phyloP scores from a whole-genome alignment of 2,329 filamentous ascomycete species.

The Monosporascus ibericus region DNA sequence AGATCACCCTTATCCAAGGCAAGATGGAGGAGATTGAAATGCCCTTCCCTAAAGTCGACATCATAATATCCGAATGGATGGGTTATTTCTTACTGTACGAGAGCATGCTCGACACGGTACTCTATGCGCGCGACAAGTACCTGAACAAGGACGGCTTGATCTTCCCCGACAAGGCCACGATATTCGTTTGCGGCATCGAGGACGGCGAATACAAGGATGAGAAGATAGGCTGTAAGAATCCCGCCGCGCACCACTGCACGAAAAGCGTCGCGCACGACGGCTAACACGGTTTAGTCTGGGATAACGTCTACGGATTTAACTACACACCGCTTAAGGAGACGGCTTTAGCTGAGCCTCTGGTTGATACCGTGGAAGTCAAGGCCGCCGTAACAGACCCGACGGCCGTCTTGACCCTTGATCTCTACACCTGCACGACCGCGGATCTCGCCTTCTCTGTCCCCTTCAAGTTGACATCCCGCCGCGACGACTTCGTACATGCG shows the following conservation, averaged over 20 bases:
- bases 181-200: conserved; percentile 94
- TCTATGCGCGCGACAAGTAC: conserved; percentile 93
- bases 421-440: conserved; percentile 79
- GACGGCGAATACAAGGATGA: conserved; percentile 99
- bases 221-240: conserved; percentile 88
- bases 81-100: conserved; percentile 98
- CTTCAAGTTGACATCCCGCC: conserved; percentile 70
- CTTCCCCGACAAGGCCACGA: conserved; percentile 98
- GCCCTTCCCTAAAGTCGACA: conserved; percentile 93
- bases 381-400: conserved; percentile 91
- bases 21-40: conserved; percentile 99
- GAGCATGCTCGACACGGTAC: conserved; percentile 96
- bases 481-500: conserved; percentile 93
- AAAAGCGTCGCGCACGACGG: not conserved
- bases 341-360: conserved; percentile 89
- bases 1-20: conserved; percentile 95
- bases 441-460: conserved; percentile 80
- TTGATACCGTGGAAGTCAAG: conserved; percentile 97
- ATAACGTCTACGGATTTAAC: conserved; percentile 97
- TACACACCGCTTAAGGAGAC: conserved; percentile 91
- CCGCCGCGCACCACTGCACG: not conserved
- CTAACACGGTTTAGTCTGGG: conserved; percentile 68
- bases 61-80: conserved; percentile 99
- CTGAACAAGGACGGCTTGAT: conserved; percentile 82
- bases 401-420: conserved; percentile 78